Evolutionary conservation across 768 basidiomycete genomes (phyloP), one percentile per base, ranked within the genome.

Genomic region (Suillus brevipes): DNA sequence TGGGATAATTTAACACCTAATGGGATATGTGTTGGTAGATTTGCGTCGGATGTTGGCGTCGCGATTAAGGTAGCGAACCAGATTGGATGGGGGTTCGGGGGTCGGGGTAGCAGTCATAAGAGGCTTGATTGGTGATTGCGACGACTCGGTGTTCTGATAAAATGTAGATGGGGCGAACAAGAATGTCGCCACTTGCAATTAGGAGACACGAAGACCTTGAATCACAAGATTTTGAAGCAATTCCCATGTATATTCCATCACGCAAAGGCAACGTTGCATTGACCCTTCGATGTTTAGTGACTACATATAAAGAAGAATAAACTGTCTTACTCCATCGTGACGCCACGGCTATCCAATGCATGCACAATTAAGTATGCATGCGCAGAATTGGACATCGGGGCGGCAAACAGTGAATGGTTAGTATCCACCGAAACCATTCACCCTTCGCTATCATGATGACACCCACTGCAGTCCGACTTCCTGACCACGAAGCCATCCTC

Each of bases 1-100:
- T 37, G 49, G n/a, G 34, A 65, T 28, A 10, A 59, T 4, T 31
- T 31, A 10, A 28, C 16, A 10, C 28, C 7, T 12, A 25, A 38
- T 8, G 9, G 34, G 2, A 45, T 31, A 14, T 23, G 16, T 25
- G 2, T 38, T 18, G 28, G 6, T 16, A 72, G 74, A 12, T 86
- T 86, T 69, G 86, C 87, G 2, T 83, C 86, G 25, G 84, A 87
- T 47, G 71, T 89, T 36, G 85, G 81, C 4, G 82, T 87, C 5
- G 69, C 75, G 28, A 75, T 85, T 23, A 77, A 78, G 23, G 28
- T 80, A 8, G 82, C 85, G 2, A 73, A 84, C 65, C 87, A 88
- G 73, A 87, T 88, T 55, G 78, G 79, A 56, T 88, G 87, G 86
- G 79, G 74, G 1, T 85, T 85, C 67, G 69, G 60, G 20, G 83